Conservation (phyloP, 257 asterid species). For the Solanum virginianum region DNA sequence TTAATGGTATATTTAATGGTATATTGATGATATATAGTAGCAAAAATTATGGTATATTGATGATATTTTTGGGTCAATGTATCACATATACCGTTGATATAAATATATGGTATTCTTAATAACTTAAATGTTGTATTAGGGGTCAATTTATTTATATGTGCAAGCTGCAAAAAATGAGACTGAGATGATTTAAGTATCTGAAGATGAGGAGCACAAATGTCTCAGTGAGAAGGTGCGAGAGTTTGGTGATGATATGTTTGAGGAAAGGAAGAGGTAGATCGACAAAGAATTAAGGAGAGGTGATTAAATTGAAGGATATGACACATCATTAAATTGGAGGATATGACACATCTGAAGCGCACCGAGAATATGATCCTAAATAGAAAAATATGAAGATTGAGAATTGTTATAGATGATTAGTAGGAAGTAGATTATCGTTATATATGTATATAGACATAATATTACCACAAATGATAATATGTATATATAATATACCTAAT, state of each 20-base stretch:
- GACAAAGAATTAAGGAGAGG: not conserved
- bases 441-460: too few species aligned
- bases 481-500: too few species aligned
- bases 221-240: not conserved
- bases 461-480: not conserved
- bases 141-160: too few species aligned
- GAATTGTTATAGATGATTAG: not conserved
- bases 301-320: not conserved
- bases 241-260: not conserved
- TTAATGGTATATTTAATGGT: not conserved
- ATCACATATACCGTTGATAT: not conserved
- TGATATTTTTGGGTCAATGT: not conserved
- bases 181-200: not conserved
- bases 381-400: accelerated
- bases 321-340: not conserved
- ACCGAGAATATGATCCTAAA: accelerated
- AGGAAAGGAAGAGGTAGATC: not conserved
- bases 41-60: not conserved
- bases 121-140: not conserved
- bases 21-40: not conserved
- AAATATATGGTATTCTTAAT: not conserved
- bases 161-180: not conserved
- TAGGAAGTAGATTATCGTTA: not conserved
- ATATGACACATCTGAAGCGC: not conserved
- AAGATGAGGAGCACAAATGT: not conserved